Percentiles rank a stretch among this genome's conserved stretches.
phyloP scores from a whole-genome alignment of 169 alveolate genomes.

The Plasmodium yoelii region DNA sequence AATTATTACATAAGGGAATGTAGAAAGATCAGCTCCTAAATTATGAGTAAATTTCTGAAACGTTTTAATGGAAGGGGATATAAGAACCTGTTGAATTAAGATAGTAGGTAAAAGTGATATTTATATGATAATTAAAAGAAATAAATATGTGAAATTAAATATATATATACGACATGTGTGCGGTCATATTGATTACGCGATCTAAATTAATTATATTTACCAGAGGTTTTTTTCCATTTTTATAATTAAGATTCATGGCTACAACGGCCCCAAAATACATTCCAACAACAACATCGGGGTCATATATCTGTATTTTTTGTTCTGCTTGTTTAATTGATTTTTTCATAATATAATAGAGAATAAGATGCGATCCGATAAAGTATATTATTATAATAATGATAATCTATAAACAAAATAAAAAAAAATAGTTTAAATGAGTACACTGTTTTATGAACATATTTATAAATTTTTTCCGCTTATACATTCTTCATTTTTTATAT shows the following conservation, averaged over 20 bases:
- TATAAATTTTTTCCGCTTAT: background rate
- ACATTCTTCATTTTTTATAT: background rate
- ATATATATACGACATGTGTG: background rate
- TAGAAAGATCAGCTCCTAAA: slow-evolving; percentile 48
- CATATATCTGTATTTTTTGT: slow-evolving; percentile 40
- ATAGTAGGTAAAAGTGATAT: background rate
- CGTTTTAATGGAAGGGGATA: slow-evolving; percentile 73
- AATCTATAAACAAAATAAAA: slow-evolving; percentile 19
- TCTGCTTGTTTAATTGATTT: slow-evolving; percentile 76
- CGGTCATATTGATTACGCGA: background rate
- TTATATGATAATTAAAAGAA: background rate
- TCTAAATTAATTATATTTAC: slow-evolving; percentile 15
- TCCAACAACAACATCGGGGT: slow-evolving; percentile 74
- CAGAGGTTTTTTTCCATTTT: slow-evolving; percentile 65
- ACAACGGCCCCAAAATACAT: slow-evolving; percentile 74
- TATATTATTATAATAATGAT: slow-evolving; percentile 37
- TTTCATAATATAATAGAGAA: slow-evolving; percentile 68
- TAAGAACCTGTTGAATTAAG: slow-evolving; percentile 27
- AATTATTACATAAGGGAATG: slow-evolving; percentile 73
- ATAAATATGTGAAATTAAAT: background rate
- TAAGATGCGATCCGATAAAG: slow-evolving; percentile 57
- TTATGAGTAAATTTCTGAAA: slow-evolving; percentile 74
- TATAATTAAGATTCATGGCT: slow-evolving; percentile 75
- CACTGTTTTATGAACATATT: background rate
- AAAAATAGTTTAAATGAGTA: background rate